phyloP scores from a whole-genome alignment of 345 rosid genomes.

The Corchorus olitorius region DNA sequence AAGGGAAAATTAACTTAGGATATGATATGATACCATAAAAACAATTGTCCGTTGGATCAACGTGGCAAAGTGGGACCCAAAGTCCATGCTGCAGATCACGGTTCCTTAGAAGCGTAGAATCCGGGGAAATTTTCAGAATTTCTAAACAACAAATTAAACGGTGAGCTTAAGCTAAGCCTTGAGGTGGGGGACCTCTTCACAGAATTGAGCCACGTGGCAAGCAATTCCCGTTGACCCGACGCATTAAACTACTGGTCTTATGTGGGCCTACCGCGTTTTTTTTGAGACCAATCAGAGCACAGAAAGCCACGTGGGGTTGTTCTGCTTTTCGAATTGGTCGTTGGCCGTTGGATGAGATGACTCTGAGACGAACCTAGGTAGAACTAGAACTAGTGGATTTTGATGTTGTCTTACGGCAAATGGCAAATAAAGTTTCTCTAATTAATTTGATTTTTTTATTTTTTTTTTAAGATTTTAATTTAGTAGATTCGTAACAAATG shows the following conservation, averaged over 20 bases:
- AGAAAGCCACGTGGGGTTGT: constrained; percentile 6
- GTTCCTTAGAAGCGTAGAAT: not conserved
- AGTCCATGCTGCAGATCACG: not conserved
- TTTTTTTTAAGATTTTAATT: not conserved
- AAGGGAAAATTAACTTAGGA: too few species aligned
- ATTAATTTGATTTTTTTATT: not conserved
- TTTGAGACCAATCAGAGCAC: not conserved
- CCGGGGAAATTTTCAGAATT: not conserved
- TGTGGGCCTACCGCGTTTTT: not conserved
- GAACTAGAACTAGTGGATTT: not conserved
- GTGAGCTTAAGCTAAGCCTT: not conserved
- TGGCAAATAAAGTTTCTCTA: not conserved
- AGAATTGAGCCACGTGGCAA: not conserved
- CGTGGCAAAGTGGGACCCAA: not conserved
- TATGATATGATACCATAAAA: too few species aligned
- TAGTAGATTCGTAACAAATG: not conserved
- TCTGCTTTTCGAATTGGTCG: not conserved
- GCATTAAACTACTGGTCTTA: not conserved
- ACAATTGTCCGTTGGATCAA: not conserved
- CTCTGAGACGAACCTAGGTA: not conserved
- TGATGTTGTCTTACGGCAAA: not conserved
- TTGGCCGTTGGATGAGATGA: not conserved
- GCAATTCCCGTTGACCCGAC: not conserved
- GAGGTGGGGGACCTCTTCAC: not conserved
- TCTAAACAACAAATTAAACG: not conserved